Percentiles rank a stretch among this genome's conserved stretches.
Evolutionary conservation across 2,329 filamentous ascomycete genomes (phyloP).

Genomic region (Clonostachys chloroleuca): DNA sequence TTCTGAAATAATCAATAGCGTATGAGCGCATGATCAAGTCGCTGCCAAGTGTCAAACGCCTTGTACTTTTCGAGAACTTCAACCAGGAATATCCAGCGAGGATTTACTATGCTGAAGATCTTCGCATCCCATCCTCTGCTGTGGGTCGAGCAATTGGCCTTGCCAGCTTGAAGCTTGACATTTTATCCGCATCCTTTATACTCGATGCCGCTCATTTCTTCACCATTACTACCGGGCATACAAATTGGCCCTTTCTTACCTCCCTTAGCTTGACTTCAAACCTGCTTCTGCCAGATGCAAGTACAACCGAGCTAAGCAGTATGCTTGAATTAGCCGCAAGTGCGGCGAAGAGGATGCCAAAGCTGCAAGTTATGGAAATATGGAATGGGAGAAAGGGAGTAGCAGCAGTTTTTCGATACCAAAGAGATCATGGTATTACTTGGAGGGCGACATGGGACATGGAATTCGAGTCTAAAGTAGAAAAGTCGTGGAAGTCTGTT

Average conservation of each 20-base stretch:
- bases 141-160: background rate
- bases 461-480: background rate
- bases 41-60: background rate
- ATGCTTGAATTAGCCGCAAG: constrained; percentile 16
- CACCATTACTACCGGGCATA: background rate
- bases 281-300: background rate
- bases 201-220: background rate
- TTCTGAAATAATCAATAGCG: background rate
- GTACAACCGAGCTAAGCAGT: constrained; percentile 6
- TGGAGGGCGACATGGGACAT: constrained; percentile 7
- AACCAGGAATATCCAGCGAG: background rate
- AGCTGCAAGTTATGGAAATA: constrained; percentile 19
- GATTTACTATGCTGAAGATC: background rate
- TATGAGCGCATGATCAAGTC: background rate
- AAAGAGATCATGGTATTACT: constrained; percentile 4
- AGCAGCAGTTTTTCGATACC: constrained; percentile 15
- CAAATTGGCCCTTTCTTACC: background rate
- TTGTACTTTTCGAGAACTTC: background rate
- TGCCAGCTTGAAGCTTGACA: background rate
- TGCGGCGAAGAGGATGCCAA: constrained; percentile 17
- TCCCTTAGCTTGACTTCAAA: background rate
- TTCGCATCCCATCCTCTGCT: background rate
- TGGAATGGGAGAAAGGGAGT: constrained; percentile 19
- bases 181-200: background rate
- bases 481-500: background rate